Percentiles rank a stretch among this genome's conserved stretches.
Conservation (phyloP, 2,329 filamentous ascomycete species). For the Neonectria neomacrospora region DNA sequence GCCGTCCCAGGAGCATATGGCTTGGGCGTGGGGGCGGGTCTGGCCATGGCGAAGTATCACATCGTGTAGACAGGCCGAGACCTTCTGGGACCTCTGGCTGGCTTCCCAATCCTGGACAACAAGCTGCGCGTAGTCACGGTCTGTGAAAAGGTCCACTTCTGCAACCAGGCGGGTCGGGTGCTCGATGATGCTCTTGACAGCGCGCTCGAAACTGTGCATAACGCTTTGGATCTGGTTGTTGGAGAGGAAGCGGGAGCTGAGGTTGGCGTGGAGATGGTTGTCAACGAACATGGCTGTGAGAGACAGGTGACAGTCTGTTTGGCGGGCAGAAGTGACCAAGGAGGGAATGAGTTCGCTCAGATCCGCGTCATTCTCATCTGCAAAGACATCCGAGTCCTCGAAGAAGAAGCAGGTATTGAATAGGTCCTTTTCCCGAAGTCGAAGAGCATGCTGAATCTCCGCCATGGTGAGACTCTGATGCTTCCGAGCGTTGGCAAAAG, state of each 20-base stretch:
- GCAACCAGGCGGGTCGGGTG: constrained; percentile 55
- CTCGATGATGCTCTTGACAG: constrained; percentile 59
- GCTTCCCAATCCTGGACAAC: constrained; percentile 62
- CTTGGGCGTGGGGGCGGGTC: constrained; percentile 52
- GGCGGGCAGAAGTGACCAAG: constrained; percentile 45
- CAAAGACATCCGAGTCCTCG: constrained; percentile 51
- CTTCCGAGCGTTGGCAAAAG: constrained; percentile 31
- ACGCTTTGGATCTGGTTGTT: constrained; percentile 59
- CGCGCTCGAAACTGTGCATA: constrained; percentile 63
- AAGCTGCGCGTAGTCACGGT: constrained; percentile 65
- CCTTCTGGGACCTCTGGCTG: constrained; percentile 52
- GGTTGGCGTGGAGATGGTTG: constrained; percentile 55
- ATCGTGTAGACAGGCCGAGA: constrained; percentile 57
- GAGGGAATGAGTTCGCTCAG: constrained; percentile 4
- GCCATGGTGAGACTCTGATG: constrained; percentile 59
- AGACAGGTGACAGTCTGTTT: constrained; percentile 59
- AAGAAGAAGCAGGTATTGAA: constrained; percentile 65
- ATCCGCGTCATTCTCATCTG: neutral
- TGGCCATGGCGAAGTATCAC: constrained; percentile 56
- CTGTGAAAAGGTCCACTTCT: constrained; percentile 64
- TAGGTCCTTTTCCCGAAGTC: constrained; percentile 54
- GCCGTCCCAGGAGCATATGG: constrained; percentile 59
- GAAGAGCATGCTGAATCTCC: constrained; percentile 59
- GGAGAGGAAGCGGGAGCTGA: constrained; percentile 58
- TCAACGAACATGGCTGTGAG: constrained; percentile 57